A percentile compares a stretch with the other conserved stretches of the same genome.
Conservation (phyloP, 2,329 filamentous ascomycete species). For the Curvularia sp. region DNA sequence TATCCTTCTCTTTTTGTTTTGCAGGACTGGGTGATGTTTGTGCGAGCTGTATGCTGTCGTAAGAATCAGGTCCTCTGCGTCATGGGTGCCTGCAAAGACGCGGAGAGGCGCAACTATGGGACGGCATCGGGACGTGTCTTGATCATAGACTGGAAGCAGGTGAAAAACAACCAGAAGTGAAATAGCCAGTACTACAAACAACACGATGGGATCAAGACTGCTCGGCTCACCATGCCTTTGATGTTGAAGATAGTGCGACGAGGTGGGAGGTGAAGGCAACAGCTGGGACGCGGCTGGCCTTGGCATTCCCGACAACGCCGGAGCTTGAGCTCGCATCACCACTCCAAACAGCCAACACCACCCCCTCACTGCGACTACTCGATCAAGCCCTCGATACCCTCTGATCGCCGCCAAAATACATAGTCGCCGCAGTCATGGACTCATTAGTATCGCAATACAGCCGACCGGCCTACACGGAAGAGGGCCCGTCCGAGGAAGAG, state of each 20-base stretch:
- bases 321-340: slow-evolving; percentile 27
- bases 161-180: background rate
- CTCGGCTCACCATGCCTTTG: background rate
- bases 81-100: background rate
- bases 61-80: background rate
- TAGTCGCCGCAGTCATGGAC: slow-evolving; percentile 69
- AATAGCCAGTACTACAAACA: background rate
- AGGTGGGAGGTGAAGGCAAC: slow-evolving; percentile 15
- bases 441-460: slow-evolving; percentile 92
- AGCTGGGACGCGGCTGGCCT: slow-evolving; percentile 22
- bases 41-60: background rate
- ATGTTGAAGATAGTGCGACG: background rate
- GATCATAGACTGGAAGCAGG: background rate
- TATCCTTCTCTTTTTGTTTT: slow-evolving; percentile 1
- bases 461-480: slow-evolving; percentile 75
- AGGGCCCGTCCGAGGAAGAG: slow-evolving; percentile 75
- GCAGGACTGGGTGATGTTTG: background rate
- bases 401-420: slow-evolving; percentile 16
- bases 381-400: slow-evolving; percentile 14
- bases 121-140: background rate
- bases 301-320: slow-evolving; percentile 22
- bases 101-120: background rate
- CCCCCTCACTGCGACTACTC: slow-evolving; percentile 20
- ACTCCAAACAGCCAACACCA: slow-evolving; percentile 27
- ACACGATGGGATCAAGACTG: background rate